Conservation (phyloP, 495 filamentous ascomycete genomes). For the Neurospora sp. region DNA sequence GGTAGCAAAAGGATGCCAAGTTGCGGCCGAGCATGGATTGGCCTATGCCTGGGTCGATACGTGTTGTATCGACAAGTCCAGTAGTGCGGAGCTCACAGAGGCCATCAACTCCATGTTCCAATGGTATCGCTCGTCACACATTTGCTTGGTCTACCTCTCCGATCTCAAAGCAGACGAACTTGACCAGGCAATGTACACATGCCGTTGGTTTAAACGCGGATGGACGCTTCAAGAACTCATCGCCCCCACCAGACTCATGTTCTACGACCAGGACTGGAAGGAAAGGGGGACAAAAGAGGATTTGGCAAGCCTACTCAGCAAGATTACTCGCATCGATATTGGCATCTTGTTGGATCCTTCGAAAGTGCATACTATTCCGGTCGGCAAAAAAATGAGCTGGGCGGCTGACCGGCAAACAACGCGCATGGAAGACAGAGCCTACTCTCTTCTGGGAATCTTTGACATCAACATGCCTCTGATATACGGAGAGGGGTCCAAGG, state of each 20-base stretch:
- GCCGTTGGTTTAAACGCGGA: slow-evolving; percentile 25
- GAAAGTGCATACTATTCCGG: not conserved
- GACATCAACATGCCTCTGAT: slow-evolving; percentile 20
- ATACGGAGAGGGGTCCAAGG: slow-evolving; percentile 19
- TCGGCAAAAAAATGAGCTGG: slow-evolving; percentile 23
- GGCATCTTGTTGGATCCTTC: not conserved
- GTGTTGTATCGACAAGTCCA: slow-evolving; percentile 23
- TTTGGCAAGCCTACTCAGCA: not conserved
- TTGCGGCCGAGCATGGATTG: slow-evolving; percentile 1
- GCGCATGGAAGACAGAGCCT: slow-evolving; percentile 15
- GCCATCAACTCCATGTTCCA: slow-evolving; percentile 31
- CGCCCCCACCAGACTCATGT: slow-evolving; percentile 17
- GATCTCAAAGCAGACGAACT: not conserved
- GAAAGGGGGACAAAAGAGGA: not conserved
- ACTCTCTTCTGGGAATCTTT: slow-evolving; percentile 18
- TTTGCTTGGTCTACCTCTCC: slow-evolving; percentile 25
- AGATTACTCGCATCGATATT: not conserved
- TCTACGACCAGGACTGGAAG: slow-evolving; percentile 2
- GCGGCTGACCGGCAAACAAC: slow-evolving; percentile 19
- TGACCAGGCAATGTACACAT: not conserved
- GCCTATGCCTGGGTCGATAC: slow-evolving; percentile 23
- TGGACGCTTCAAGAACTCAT: slow-evolving; percentile 32
- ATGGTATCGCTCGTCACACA: slow-evolving; percentile 20
- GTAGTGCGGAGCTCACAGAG: slow-evolving; percentile 20
- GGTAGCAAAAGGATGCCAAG: slow-evolving; percentile 3